Percentiles rank a stretch among this genome's conserved stretches.
phyloP scores from a whole-genome alignment of 306 rosid species.

The Rosa persica region DNA sequence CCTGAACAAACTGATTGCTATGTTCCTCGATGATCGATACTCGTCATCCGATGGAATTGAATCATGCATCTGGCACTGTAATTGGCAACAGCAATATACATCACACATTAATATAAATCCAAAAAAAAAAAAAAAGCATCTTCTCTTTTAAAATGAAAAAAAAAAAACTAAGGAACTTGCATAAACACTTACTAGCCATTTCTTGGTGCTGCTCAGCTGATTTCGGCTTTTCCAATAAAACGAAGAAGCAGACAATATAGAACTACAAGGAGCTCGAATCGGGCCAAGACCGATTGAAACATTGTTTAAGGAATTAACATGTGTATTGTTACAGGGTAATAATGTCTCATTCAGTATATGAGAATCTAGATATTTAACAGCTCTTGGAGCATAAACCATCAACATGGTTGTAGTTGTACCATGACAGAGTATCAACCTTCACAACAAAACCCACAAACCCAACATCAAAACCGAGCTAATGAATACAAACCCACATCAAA shows the following conservation, averaged over 20 bases:
- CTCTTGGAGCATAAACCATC: slow-evolving; percentile 61
- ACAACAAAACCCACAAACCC: slow-evolving; percentile 6
- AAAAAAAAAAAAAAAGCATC: background rate
- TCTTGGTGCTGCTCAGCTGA: slow-evolving; percentile 62
- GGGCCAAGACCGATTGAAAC: slow-evolving; percentile 32
- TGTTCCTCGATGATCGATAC: slow-evolving; percentile 90
- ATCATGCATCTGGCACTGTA: slow-evolving; percentile 67
- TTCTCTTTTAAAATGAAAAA: background rate
- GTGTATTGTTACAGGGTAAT: slow-evolving; percentile 47
- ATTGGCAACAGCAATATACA: slow-evolving; percentile 10
- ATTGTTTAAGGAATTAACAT: slow-evolving; percentile 44
- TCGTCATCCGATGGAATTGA: slow-evolving; percentile 72
- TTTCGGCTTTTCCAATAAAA: slow-evolving; percentile 50
- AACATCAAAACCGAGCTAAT: background rate
- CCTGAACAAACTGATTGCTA: slow-evolving; percentile 85
- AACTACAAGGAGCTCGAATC: slow-evolving; percentile 35
- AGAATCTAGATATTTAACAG: slow-evolving; percentile 44
- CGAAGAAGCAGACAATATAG: slow-evolving; percentile 35
- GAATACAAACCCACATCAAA: background rate
- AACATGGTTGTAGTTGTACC: slow-evolving; percentile 70
- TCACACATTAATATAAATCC: slow-evolving; percentile 20
- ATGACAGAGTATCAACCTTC: slow-evolving; percentile 48
- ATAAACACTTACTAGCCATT: slow-evolving; percentile 64
- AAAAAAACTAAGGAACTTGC: background rate
- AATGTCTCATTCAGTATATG: slow-evolving; percentile 41